phyloP scores from a whole-genome alignment of 306 rosid genomes.

The Sindora glabra region DNA sequence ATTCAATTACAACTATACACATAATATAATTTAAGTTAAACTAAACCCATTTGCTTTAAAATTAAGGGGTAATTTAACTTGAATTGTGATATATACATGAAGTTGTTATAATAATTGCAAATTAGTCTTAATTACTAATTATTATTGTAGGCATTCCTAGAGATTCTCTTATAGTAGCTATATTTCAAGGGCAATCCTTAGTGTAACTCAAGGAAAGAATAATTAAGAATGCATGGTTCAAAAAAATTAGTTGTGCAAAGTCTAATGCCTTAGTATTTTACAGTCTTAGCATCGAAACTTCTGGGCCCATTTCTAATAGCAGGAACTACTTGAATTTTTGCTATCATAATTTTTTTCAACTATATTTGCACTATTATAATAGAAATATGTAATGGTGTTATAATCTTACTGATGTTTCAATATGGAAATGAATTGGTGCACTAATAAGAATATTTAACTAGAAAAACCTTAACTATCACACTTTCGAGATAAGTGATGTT shows the following conservation, averaged over 20 bases:
- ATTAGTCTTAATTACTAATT: too few species aligned
- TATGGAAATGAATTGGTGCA: slow-evolving; percentile 14
- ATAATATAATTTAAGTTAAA: too few species aligned
- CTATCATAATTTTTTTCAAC: slow-evolving; percentile 18
- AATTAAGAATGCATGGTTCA: slow-evolving; percentile 40
- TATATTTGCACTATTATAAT: slow-evolving; percentile 20
- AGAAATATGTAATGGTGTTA: slow-evolving; percentile 11
- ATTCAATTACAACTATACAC: too few species aligned
- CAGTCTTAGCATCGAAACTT: slow-evolving; percentile 46
- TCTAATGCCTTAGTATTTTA: slow-evolving; percentile 17
- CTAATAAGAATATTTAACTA: slow-evolving; percentile 15
- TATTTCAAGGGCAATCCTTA: slow-evolving; percentile 47
- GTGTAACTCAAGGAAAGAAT: slow-evolving; percentile 38
- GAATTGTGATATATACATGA: too few species aligned
- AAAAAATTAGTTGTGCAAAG: slow-evolving; percentile 8
- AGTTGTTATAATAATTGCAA: too few species aligned
- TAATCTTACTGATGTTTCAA: background rate
- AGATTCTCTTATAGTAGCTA: slow-evolving; percentile 39
- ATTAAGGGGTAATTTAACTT: too few species aligned
- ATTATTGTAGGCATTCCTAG: slow-evolving; percentile 23
- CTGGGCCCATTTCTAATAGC: slow-evolving; percentile 47
- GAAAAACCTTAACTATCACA: slow-evolving; percentile 30
- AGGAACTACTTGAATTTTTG: slow-evolving; percentile 18
- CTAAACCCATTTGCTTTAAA: too few species aligned
- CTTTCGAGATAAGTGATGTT: too few species aligned